These are phyloP conservation scores for Phytophthora capsici DNA, from an alignment of 352 stramenopile species.

Conservation along the genomic window DNA sequence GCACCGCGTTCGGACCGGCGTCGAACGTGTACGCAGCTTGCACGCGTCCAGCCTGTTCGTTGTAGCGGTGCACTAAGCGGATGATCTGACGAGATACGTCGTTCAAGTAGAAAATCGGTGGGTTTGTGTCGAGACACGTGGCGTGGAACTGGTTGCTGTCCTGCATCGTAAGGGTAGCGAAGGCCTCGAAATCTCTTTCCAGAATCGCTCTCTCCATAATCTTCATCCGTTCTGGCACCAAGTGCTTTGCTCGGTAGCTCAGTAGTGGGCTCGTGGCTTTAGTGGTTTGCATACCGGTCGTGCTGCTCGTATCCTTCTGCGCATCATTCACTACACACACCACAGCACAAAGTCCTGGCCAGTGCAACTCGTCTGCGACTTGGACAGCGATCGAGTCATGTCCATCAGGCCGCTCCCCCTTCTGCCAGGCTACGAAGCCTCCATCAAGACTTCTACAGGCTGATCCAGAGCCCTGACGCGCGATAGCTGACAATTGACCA, in stretches of 20 bases:
- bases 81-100: conserved; percentile 88
- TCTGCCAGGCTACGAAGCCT: conserved; percentile 97
- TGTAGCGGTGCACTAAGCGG: conserved; percentile 94
- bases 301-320: conserved; percentile 98
- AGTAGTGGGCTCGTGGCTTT: conserved; percentile 95
- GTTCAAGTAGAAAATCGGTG: conserved; percentile 99
- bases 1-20: conserved; percentile 98
- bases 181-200: conserved; percentile 93
- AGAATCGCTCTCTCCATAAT: conserved; percentile 92
- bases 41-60: conserved; percentile 72
- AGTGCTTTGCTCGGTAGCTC: conserved; percentile 76
- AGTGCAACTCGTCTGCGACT: conserved; percentile 91
- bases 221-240: conserved; percentile 89
- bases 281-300: conserved; percentile 95
- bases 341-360: conserved; percentile 94
- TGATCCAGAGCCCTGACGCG: conserved; percentile 95
- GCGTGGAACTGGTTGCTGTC: conserved; percentile 99
- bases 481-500: conserved; percentile 93
- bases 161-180: conserved; percentile 97
- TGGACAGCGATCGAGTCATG: conserved; percentile 71
- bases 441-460: conserved; percentile 96
- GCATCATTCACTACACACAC: conserved; percentile 97
- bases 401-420: conserved; percentile 79
- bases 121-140: conserved; percentile 97
- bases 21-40: conserved; percentile 98